A percentile compares a stretch with the other conserved stretches of the same genome.
Conservation (phyloP, 345 rosid species). For the Balakata baccata region DNA sequence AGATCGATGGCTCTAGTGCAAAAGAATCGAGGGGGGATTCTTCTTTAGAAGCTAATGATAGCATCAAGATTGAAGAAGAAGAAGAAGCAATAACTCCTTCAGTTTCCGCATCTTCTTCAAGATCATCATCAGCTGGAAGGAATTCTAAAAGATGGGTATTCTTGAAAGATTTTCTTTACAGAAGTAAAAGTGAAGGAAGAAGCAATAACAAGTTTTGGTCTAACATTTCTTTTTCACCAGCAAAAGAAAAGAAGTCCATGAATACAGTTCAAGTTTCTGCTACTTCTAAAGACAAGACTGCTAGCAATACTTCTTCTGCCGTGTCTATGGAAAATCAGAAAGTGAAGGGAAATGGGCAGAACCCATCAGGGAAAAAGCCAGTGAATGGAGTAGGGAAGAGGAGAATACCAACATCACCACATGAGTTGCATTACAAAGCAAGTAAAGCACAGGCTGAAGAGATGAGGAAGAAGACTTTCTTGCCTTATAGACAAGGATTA, state of each 20-base stretch:
- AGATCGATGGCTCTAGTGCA: not conserved
- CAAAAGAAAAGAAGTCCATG: slow-evolving; percentile 49
- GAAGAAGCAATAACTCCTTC: slow-evolving; percentile 43
- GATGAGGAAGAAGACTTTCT: slow-evolving; percentile 88
- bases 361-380: slow-evolving; percentile 35
- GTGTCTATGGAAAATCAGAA: slow-evolving; percentile 19
- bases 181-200: slow-evolving; percentile 93
- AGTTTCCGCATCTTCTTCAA: slow-evolving; percentile 66
- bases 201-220: slow-evolving; percentile 62
- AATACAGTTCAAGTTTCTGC: not conserved
- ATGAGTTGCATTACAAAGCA: slow-evolving; percentile 85
- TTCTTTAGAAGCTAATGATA: not conserved
- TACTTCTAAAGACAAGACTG: slow-evolving; percentile 10
- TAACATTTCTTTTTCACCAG: slow-evolving; percentile 48
- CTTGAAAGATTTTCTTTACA: slow-evolving; percentile 70
- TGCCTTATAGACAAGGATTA: slow-evolving; percentile 91
- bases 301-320: not conserved
- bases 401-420: slow-evolving; percentile 73
- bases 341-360: slow-evolving; percentile 19
- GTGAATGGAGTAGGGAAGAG: slow-evolving; percentile 57
- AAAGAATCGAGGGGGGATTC: not conserved
- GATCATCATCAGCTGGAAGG: slow-evolving; percentile 85
- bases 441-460: slow-evolving; percentile 94
- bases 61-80: slow-evolving; percentile 13
- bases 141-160: slow-evolving; percentile 95